A percentile compares a stretch with the other conserved stretches of the same genome.
Evolutionary conservation across 495 filamentous ascomycete species (phyloP).

Genomic region (Penicillium arizonense): DNA sequence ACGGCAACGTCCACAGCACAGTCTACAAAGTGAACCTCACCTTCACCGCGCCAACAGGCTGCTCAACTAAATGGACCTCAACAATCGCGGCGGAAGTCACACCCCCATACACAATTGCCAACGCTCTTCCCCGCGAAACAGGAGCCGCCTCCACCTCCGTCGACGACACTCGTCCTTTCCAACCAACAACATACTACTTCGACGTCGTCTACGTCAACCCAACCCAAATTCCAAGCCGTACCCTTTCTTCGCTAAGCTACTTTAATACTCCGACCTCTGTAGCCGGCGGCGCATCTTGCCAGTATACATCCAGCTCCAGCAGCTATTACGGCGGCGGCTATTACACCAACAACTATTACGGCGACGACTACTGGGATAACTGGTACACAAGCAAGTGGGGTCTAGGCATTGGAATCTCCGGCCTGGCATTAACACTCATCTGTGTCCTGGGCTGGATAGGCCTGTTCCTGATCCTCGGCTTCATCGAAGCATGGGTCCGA

Average conservation of each 20-base stretch:
- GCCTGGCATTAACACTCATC: conserved; percentile 35
- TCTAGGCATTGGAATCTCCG: conserved; percentile 26
- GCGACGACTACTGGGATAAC: conserved; percentile 11
- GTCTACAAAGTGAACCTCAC: conserved; percentile 33
- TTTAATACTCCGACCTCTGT: conserved; percentile 16
- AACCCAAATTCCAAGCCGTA: conserved; percentile 24
- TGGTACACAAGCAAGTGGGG: conserved; percentile 26
- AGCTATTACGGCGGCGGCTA: conserved; percentile 12
- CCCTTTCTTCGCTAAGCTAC: conserved; percentile 23
- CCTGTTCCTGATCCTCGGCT: conserved; percentile 44
- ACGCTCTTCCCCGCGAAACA: conserved; percentile 20
- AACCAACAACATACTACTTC: conserved; percentile 26
- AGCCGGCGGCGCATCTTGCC: conserved; percentile 14
- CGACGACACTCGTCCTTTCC: conserved; percentile 23
- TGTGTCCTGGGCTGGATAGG: conserved; percentile 38
- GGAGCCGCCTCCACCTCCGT: conserved; percentile 31
- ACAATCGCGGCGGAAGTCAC: conserved; percentile 20
- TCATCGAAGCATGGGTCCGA: conserved; percentile 48
- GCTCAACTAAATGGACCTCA: conserved; percentile 30
- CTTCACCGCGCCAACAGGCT: conserved; percentile 35
- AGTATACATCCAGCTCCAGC: conserved; percentile 9
- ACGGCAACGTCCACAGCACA: conserved; percentile 18
- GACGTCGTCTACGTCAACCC: conserved; percentile 32
- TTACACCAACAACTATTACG: conserved; percentile 17
- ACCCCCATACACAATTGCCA: conserved; percentile 12